Evolutionary conservation across 768 basidiomycete species (phyloP).

Genomic region (Sarcodon aspratus): DNA sequence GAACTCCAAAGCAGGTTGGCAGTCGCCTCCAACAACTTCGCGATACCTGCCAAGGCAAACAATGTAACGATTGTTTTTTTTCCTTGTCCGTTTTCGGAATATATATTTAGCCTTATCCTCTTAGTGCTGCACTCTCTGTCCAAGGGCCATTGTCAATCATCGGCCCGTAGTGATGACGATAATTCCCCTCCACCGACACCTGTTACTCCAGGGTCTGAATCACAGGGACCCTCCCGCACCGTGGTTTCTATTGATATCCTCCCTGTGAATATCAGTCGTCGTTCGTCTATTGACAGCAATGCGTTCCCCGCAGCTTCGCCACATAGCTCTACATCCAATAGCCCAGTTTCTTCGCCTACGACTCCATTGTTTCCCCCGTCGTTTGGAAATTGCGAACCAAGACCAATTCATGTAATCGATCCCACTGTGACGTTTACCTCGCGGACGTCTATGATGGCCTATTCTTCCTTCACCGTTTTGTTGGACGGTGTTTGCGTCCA

Average conservation of each 20-base stretch:
- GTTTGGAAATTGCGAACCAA: constrained; percentile 24
- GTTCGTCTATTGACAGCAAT: too few relatives aligned
- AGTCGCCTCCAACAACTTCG: constrained; percentile 71
- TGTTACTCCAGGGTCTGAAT: constrained; percentile 2
- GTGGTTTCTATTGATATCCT: constrained; percentile 23
- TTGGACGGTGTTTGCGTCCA: constrained; percentile 36
- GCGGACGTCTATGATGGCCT: constrained; percentile 32
- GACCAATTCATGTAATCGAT: constrained; percentile 48
- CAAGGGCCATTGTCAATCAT: constrained; percentile 10
- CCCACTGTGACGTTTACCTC: constrained; percentile 58
- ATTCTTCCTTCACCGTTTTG: constrained; percentile 45
- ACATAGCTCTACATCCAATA: constrained; percentile 9
- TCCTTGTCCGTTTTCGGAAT: constrained; percentile 4
- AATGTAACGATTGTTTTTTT: constrained; percentile 29
- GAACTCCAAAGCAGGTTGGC: constrained; percentile 73
- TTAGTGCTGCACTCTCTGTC: constrained; percentile 15
- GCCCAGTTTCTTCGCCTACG: constrained; percentile 5
- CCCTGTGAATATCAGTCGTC: constrained; percentile 12
- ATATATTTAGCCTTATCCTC: constrained; percentile 9
- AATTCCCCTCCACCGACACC: background rate
- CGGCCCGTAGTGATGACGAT: too few relatives aligned
- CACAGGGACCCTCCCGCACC: constrained; percentile 11
- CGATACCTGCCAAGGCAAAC: constrained; percentile 63
- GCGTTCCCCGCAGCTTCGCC: constrained; percentile 1
- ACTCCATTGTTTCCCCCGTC: constrained; percentile 9